Evolutionary conservation across 805 yeast genomes (phyloP), one percentile per base, ranked within the genome.

Genomic region (Yarrowia sp.): DNA sequence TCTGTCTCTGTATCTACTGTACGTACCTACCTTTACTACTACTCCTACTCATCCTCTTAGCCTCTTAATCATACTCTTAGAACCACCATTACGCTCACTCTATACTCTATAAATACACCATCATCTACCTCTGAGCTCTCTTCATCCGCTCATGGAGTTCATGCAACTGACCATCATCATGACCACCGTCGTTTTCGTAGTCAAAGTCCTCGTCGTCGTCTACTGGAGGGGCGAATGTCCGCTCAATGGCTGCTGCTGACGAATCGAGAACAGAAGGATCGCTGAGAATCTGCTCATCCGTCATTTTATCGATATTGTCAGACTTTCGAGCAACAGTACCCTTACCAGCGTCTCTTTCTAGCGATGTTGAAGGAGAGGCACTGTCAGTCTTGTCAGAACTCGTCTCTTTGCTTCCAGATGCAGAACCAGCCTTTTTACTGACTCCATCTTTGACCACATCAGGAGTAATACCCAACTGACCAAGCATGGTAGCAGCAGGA

Each of bases 401-500:
- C 38, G 5, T 36, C 10, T 24, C 6, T 24, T n/a, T n/a, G n/a
- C n/a, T n/a, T n/a, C n/a, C n/a, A n/a, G n/a, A n/a, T n/a, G n/a
- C 36, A 33, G 36, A 6, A 33, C 13, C 38, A 36, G 38, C 13
- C 13, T 36, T 36, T 3, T 8, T 36, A 6, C 38, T 33, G 36
- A 33, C 38, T 36, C 38, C 38, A 6, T 49, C 55, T 33, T 10
- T 30, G 9, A 15, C 36, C 10, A 40, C 20, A 20, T 20, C 46
- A 1, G 49, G 38, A 20, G n/a, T 40, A 75, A 63, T 33, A 14
- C 77, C 78, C 56, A 76, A 50, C 42, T 72, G 75, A 34, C 76
- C 75, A 9, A 80, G 71, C n/a, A 79, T 71, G 15, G 79, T 74
- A 12, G 79, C 72, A 2, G 78, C 77, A 0, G 83, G 82, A 0